Evolutionary conservation across 352 stramenopile species (phyloP).

Genomic region (Blastocystis sp.): DNA sequence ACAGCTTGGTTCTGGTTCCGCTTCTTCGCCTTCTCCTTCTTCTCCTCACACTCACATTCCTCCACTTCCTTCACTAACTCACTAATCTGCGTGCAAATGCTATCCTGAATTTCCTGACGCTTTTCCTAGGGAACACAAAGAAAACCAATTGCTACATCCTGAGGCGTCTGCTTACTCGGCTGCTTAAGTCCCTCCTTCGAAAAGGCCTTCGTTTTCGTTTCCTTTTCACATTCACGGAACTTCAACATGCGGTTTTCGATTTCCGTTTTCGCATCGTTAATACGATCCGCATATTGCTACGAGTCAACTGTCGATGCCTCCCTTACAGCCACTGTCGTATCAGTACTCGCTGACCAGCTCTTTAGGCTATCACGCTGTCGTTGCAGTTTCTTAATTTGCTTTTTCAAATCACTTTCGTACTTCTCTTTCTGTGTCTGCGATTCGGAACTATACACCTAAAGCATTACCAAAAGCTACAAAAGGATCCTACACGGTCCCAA

Average conservation of each 20-base stretch:
- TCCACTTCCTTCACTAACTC: slow-evolving; percentile 16
- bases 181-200: slow-evolving; percentile 43
- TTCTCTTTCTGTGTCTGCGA: slow-evolving; percentile 48
- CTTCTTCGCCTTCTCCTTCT: slow-evolving; percentile 30
- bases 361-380: slow-evolving; percentile 44
- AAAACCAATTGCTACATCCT: background rate
- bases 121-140: slow-evolving; percentile 16
- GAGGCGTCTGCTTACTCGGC: slow-evolving; percentile 33
- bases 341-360: background rate
- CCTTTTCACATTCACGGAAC: slow-evolving; percentile 49
- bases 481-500: slow-evolving; percentile 13
- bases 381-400: slow-evolving; percentile 56
- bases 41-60: slow-evolving; percentile 21
- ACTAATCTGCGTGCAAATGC: background rate
- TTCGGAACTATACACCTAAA: slow-evolving; percentile 14
- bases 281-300: background rate
- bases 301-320: background rate
- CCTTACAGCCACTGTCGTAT: slow-evolving; percentile 28
- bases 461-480: background rate
- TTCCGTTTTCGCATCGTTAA: background rate
- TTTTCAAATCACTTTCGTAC: slow-evolving; percentile 57
- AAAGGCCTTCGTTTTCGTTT: slow-evolving; percentile 41
- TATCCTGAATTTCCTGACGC: slow-evolving; percentile 2
- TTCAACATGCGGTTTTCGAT: slow-evolving; percentile 45
- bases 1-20: slow-evolving; percentile 10